Evolutionary conservation across 768 basidiomycete genomes (phyloP), one percentile per base, ranked within the genome.

Genomic region (Naganishia randhawae): DNA sequence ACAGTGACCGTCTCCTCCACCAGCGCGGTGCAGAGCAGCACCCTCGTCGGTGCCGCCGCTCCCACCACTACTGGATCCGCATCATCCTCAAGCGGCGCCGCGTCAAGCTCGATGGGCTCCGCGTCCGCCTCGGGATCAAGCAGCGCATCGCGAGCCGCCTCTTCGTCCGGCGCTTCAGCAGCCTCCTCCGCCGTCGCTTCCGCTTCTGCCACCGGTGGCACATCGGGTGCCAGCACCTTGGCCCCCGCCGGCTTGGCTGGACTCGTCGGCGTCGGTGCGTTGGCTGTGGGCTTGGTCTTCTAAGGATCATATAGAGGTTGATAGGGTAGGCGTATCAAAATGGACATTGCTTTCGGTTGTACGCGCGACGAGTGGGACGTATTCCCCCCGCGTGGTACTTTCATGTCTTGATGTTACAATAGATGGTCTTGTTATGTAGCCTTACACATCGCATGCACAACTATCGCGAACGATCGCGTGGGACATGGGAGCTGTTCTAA

Each of bases 21-120:
- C 45, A 84, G 86, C n/a, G 77, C 87, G 13, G 88, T 90, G 19
- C 81, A 85, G 69, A 83, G 86, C 11, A 85, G 87, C 41, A 89
- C 88, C 1, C 83, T 88, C 48, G 70, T 78, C 33, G 75, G 69
- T 29, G 73, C 74, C 31, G 64, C 71, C 50, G 69, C 79, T 33
- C 73, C 72, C 29, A 71, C 73, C 8, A 19, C 54, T 3, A 37
- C 4, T 25, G 57, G 35, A n/a, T n/a, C n/a, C 37, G 57, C 57
- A 1, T 61, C 57, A 41, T 22, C 37, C 10, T 22, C 37, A 61
- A 22, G 37, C 37, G 32, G 13, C n/a, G 53, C 29, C 7, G 42
- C 25, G 45, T 16, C n/a, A 1, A 48, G 45, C 45, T 48, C 45
- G 19, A 48, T 48, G 45, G 45, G 45, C n/a, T 48, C 45, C 4